Conservation (phyloP, 2,329 filamentous ascomycete species). For the Beauveria caledonica region DNA sequence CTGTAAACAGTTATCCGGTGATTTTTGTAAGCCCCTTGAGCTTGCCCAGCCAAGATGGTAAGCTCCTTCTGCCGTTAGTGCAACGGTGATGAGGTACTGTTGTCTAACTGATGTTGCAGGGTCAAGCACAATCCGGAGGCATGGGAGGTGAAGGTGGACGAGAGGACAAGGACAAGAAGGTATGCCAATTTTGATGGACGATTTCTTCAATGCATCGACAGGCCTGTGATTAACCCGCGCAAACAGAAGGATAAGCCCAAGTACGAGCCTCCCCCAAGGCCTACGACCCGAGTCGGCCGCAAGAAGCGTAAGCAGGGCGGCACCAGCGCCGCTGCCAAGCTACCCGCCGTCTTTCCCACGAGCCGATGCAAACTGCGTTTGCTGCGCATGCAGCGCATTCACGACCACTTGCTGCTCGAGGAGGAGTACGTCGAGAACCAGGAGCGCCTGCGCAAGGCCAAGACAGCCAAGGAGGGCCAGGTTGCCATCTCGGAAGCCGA, state of each 20-base stretch:
- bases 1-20: neutral
- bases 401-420: constrained; percentile 92
- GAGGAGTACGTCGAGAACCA: constrained; percentile 99
- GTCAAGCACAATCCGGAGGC: constrained; percentile 72
- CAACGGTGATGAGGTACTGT: neutral
- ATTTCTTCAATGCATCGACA: neutral
- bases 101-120: constrained; percentile 37
- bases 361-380: constrained; percentile 96
- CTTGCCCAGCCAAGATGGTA: constrained; percentile 28
- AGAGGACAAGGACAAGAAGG: constrained; percentile 92
- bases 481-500: constrained; percentile 63
- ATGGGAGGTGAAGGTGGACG: constrained; percentile 74
- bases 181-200: constrained; percentile 26
- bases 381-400: constrained; percentile 95
- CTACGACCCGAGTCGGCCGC: constrained; percentile 90
- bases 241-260: constrained; percentile 96
- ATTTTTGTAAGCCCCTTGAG: constrained; percentile 19
- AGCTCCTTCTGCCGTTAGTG: constrained; percentile 14
- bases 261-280: constrained; percentile 96
- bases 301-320: constrained; percentile 97
- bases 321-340: constrained; percentile 88
- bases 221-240: constrained; percentile 16
- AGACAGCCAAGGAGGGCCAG: constrained; percentile 65
- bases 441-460: constrained; percentile 87
- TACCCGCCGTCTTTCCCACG: constrained; percentile 88